A percentile compares a stretch with the other conserved stretches of the same genome.
Conservation (phyloP, 768 basidiomycete species). For the Rhodotorula kratochvilovae region DNA sequence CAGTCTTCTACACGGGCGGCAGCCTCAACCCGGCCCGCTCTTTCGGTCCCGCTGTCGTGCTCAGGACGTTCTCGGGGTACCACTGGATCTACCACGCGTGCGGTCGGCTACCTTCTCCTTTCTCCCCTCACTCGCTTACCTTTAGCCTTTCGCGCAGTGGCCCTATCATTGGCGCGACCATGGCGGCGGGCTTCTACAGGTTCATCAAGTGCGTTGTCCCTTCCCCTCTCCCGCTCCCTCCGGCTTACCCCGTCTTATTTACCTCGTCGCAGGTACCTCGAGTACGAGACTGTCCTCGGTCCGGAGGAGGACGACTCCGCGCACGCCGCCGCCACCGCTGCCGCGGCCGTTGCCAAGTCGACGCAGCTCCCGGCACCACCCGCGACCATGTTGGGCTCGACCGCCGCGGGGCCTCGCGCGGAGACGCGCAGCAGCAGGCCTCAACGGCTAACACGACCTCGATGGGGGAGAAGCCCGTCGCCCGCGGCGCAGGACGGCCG, state of each 20-base stretch:
- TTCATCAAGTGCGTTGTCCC: slow-evolving; percentile 19
- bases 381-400: background rate
- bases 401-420: background rate
- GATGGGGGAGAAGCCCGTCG: background rate
- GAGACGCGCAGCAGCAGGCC: background rate
- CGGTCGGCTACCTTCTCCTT: background rate
- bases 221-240: background rate
- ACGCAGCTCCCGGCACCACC: slow-evolving; percentile 10
- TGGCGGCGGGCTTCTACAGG: slow-evolving; percentile 31
- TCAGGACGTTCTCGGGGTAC: slow-evolving; percentile 15
- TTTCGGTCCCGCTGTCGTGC: slow-evolving; percentile 34
- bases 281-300: slow-evolving; percentile 32
- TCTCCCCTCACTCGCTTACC: background rate
- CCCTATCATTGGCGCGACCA: background rate
- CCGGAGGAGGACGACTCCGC: slow-evolving; percentile 14
- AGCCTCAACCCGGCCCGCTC: slow-evolving; percentile 7
- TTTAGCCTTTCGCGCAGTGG: background rate
- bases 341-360: background rate
- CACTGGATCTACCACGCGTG: slow-evolving; percentile 26
- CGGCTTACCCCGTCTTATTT: background rate
- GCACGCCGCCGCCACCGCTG: background rate
- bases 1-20: background rate
- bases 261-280: slow-evolving; percentile 7
- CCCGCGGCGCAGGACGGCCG: background rate
- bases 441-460: background rate